Conservation (phyloP, 805 yeast species). For the Starmera dryadoides region DNA sequence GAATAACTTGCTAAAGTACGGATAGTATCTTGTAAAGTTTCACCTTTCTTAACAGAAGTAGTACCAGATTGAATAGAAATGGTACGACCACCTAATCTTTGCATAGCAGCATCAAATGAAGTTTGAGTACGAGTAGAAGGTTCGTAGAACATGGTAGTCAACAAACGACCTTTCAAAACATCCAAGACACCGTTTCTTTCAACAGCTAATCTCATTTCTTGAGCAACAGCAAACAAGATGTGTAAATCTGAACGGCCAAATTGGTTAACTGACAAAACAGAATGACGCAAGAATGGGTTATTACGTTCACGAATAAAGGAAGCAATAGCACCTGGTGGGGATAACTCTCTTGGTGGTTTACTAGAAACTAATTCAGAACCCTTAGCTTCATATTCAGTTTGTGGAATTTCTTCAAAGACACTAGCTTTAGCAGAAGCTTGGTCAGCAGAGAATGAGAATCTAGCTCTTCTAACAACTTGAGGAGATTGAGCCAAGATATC, state of each 20-base stretch:
- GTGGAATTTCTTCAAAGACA: constrained; percentile 14
- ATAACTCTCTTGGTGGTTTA: constrained; percentile 64
- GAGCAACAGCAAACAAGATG: constrained; percentile 91
- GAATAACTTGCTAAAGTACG: constrained; percentile 92
- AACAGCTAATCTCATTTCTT: constrained; percentile 94
- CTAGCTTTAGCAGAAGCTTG: constrained; percentile 9
- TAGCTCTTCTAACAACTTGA: constrained; percentile 25
- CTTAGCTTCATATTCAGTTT: constrained; percentile 38
- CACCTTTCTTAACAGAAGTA: constrained; percentile 98
- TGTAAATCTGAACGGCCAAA: constrained; percentile 86
- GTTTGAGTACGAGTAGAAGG: constrained; percentile 97
- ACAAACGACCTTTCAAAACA: constrained; percentile 79
- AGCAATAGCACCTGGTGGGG: constrained; percentile 74
- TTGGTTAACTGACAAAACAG: constrained; percentile 83
- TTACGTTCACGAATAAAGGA: constrained; percentile 65
- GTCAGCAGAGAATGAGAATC: constrained; percentile 46
- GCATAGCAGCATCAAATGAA: constrained; percentile 99
- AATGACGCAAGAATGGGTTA: constrained; percentile 87
- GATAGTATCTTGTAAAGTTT: constrained; percentile 93
- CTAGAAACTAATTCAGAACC: constrained; percentile 68
- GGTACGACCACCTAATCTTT: constrained; percentile 97
- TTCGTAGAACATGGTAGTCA: constrained; percentile 95
- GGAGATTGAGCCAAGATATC: constrained; percentile 32
- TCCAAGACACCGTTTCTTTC: constrained; percentile 95
- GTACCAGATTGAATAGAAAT: constrained; percentile 77